phyloP scores from a whole-genome alignment of 2,329 filamentous ascomycete species.

The Cladosporium halotolerans region DNA sequence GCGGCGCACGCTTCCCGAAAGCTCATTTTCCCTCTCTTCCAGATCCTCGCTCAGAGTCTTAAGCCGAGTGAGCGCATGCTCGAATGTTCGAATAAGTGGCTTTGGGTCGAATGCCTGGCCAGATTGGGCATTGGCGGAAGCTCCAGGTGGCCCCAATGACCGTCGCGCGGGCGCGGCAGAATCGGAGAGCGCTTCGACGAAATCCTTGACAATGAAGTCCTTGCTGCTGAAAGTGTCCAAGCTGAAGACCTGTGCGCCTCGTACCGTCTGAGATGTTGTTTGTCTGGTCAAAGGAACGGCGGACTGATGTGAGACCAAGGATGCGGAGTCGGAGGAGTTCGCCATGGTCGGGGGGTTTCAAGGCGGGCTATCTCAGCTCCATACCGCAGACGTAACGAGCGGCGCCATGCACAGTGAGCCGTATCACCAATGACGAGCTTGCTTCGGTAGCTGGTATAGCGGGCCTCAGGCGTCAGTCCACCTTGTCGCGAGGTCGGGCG shows the following conservation, averaged over 20 bases:
- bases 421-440: no score
- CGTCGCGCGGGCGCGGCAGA: constrained; percentile 72
- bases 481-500: neutral
- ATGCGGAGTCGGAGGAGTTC: constrained; percentile 36
- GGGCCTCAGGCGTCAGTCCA: neutral
- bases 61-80: constrained; percentile 65
- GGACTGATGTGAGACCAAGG: constrained; percentile 33
- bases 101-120: constrained; percentile 74
- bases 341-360: constrained; percentile 24
- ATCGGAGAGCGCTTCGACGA: constrained; percentile 88
- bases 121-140: constrained; percentile 28
- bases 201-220: constrained; percentile 97
- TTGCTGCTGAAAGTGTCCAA: constrained; percentile 64
- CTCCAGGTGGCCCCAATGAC: constrained; percentile 51
- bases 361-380: constrained; percentile 7
- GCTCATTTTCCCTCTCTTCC: constrained; percentile 82
- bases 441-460: no score
- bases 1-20: constrained; percentile 80
- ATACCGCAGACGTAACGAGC: constrained; percentile 3
- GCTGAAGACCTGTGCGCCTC: constrained; percentile 54
- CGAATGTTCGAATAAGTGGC: constrained; percentile 91
- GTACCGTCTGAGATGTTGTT: constrained; percentile 22
- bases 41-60: constrained; percentile 72
- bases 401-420: neutral
- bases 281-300: constrained; percentile 18